Evolutionary conservation across 805 yeast species (phyloP).

Genomic region (Lachancea nothofagi): DNA sequence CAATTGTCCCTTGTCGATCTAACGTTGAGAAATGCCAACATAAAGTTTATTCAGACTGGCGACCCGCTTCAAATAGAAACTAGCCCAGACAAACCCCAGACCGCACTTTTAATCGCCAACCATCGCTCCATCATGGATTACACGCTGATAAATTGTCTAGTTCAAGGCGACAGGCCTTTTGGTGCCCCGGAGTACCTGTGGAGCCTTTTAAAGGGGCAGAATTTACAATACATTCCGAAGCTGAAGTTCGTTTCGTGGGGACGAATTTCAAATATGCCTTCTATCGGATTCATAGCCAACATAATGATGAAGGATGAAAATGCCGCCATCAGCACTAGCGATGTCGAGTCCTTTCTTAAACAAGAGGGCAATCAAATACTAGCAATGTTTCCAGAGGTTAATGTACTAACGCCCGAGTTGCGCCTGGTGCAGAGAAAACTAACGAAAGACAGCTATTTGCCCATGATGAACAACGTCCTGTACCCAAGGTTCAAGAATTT

Average conservation of each 20-base stretch:
- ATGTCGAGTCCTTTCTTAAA: slow-evolving; percentile 35
- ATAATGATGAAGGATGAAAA: slow-evolving; percentile 62
- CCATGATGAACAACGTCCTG: slow-evolving; percentile 52
- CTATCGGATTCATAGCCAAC: slow-evolving; percentile 40
- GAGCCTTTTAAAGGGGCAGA: neutral
- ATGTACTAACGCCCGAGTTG: slow-evolving; percentile 51
- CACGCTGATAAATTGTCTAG: slow-evolving; percentile 41
- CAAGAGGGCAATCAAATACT: slow-evolving; percentile 49
- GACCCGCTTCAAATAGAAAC: slow-evolving; percentile 17
- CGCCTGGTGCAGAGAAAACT: slow-evolving; percentile 45
- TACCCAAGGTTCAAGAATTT: slow-evolving; percentile 74
- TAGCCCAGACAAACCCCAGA: slow-evolving; percentile 10
- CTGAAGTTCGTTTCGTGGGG: slow-evolving; percentile 72
- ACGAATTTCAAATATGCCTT: slow-evolving; percentile 56
- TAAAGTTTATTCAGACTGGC: slow-evolving; percentile 22
- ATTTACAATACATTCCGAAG: slow-evolving; percentile 33
- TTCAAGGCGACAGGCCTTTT: slow-evolving; percentile 22
- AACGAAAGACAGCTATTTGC: slow-evolving; percentile 50
- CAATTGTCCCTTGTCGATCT: slow-evolving; percentile 18
- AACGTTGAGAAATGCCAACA: slow-evolving; percentile 19
- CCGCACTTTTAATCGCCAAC: slow-evolving; percentile 37
- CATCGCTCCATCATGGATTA: slow-evolving; percentile 69
- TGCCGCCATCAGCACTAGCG: slow-evolving; percentile 39
- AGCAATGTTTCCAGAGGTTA: slow-evolving; percentile 81
- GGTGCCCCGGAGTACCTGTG: slow-evolving; percentile 12